Evolutionary conservation across 2,329 filamentous ascomycete genomes (phyloP).

Genomic region (Colletotrichum cereale): DNA sequence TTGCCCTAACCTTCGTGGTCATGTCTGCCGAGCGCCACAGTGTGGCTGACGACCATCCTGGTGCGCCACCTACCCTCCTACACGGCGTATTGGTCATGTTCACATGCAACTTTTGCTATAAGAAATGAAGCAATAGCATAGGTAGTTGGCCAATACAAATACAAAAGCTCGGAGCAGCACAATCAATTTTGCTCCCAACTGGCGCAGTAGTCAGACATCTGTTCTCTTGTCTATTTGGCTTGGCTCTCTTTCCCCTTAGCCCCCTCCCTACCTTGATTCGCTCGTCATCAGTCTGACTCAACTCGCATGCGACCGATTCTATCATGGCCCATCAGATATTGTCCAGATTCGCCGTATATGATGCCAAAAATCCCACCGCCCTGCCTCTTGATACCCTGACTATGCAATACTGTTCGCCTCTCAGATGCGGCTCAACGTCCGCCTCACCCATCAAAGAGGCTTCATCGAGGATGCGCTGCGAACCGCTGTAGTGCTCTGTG

Average conservation of each 20-base stretch:
- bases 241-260: background rate
- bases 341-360: background rate
- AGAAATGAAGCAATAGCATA: background rate
- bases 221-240: background rate
- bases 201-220: background rate
- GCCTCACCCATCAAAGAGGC: conserved; percentile 9
- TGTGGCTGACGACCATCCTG: background rate
- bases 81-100: background rate
- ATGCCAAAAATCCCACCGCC: background rate
- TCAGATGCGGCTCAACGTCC: background rate
- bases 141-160: background rate
- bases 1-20: conserved; percentile 42
- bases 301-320: background rate
- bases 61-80: background rate
- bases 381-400: background rate
- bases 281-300: background rate
- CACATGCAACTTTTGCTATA: background rate
- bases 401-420: background rate
- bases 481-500: conserved; percentile 69
- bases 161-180: background rate
- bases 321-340: background rate
- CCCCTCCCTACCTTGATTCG: background rate
- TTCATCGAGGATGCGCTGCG: conserved; percentile 16
- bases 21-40: conserved; percentile 5
- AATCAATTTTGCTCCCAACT: background rate